phyloP scores from a whole-genome alignment of 257 asterid species.

The Scutellaria galericulata region DNA sequence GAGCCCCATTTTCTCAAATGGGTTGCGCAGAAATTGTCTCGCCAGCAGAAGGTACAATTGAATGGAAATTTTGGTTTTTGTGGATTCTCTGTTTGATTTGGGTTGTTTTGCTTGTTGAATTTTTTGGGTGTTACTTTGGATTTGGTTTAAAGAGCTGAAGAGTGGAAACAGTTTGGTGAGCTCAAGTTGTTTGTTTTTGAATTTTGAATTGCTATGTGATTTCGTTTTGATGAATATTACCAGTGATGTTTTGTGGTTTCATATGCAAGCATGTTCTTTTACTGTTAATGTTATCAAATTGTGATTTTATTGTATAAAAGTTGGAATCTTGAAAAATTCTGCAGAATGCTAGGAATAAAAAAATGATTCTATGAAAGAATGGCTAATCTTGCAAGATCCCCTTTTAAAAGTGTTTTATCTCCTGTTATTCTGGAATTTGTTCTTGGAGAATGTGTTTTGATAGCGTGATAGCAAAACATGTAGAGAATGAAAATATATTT shows the following conservation, averaged over 20 bases:
- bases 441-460: neutral
- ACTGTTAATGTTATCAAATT: neutral
- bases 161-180: neutral
- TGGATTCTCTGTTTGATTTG: slow-evolving; percentile 5
- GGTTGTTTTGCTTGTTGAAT: slow-evolving; percentile 8
- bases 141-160: neutral
- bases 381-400: neutral
- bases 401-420: neutral
- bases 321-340: neutral
- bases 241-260: neutral
- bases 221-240: neutral
- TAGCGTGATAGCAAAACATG: neutral
- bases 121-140: slow-evolving; percentile 6
- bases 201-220: neutral
- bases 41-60: slow-evolving; percentile 53
- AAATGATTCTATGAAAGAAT: neutral
- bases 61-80: neutral
- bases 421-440: neutral
- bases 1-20: slow-evolving; percentile 43
- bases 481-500: neutral
- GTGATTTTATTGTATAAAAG: neutral
- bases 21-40: slow-evolving; percentile 39
- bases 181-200: neutral
- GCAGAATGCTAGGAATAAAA: neutral
- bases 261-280: neutral